phyloP scores from a whole-genome alignment of 1,139 yeast species.

The Saccharomyces hybrid region DNA sequence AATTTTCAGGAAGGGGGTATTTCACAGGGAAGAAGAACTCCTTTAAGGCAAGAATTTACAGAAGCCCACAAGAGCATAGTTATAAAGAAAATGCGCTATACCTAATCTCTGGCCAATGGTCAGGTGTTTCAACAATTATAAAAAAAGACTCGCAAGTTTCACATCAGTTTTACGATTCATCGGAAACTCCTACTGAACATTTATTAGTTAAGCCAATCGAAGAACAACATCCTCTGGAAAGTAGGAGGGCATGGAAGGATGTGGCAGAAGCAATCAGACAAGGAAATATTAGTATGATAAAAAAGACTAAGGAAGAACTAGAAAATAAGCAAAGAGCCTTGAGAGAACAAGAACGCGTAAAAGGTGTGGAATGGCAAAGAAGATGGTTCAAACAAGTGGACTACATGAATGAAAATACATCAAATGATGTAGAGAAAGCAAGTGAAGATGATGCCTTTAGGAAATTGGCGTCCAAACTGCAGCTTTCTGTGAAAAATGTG shows the following conservation, averaged over 20 bases:
- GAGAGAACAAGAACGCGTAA: conserved; percentile 61
- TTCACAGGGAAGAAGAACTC: conserved; percentile 93
- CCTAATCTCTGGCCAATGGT: conserved; percentile 90
- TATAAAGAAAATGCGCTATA: conserved; percentile 56
- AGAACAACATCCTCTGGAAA: conserved; percentile 67
- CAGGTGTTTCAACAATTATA: conserved; percentile 53
- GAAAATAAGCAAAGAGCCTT: conserved; percentile 79
- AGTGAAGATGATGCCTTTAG: conserved; percentile 40
- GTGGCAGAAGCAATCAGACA: conserved; percentile 80
- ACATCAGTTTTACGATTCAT: conserved; percentile 67
- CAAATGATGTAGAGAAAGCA: conserved; percentile 16
- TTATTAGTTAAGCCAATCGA: conserved; percentile 69
- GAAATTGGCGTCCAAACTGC: conserved; percentile 45
- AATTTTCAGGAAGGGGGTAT: conserved; percentile 88
- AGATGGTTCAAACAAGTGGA: conserved; percentile 70
- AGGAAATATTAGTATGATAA: conserved; percentile 68
- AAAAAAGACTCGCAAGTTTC: conserved; percentile 16
- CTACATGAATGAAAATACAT: conserved; percentile 35
- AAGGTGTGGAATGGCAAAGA: conserved; percentile 59
- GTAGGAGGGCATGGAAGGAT: conserved; percentile 76
- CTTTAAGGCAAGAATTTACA: conserved; percentile 74
- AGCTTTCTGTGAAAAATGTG: conserved; percentile 52
- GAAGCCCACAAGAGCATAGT: conserved; percentile 42
- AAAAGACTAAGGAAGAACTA: conserved; percentile 62
- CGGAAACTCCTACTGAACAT: conserved; percentile 41